Evolutionary conservation across 2,329 filamentous ascomycete genomes (phyloP), one percentile per base, ranked within the genome.

Genomic region (Trichoderma sp.): DNA sequence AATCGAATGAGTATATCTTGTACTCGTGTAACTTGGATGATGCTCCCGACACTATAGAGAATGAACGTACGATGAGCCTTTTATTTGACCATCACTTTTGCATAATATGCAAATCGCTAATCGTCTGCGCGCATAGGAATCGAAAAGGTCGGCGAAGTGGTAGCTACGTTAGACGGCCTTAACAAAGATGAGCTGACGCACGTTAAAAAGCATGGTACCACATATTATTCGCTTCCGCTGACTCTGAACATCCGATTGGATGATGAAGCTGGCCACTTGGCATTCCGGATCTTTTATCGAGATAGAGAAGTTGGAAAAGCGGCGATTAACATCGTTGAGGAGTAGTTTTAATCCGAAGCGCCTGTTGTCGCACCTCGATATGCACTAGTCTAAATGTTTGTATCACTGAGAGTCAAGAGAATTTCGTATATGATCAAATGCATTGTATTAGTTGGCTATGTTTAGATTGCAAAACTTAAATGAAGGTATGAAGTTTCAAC

Each of bases 221-320:
- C 59, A 3, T 34, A 28, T 28, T 70, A 65, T n/a, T 4, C 23
- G 2, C 7, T 70, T 6, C 20, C 39, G 3, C 20, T 70, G 12
- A 70, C 68, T 6, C 47, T 70, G 6, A 70, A 70, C 12, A 65
- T 70, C 6, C 68, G 58, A 1, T 12, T 70, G 5, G 50, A 17
- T 43, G 68, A 70, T 2, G 59, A 65, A 15, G 36, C 20, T 7
- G 59, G 68, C 1, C 68, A 65, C 17, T 32, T 70, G 32, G 20
- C 34, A 6, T 70, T 70, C 12, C 43, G 59, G 23, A 39, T 70
- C 11, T 32, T 65, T 1, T 65, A 64, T 39, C 9, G 26, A n/a
- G 30, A 28, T 1, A 12, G 6, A 6, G 68, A 70, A 6, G 47
- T 70, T 5, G 68, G 68, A 3, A 70, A 70, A 20, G 68, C 68